Base-by-base conservation (phyloP, 371 early-diverging fungal species). In the Mucor circinelloides region DNA sequence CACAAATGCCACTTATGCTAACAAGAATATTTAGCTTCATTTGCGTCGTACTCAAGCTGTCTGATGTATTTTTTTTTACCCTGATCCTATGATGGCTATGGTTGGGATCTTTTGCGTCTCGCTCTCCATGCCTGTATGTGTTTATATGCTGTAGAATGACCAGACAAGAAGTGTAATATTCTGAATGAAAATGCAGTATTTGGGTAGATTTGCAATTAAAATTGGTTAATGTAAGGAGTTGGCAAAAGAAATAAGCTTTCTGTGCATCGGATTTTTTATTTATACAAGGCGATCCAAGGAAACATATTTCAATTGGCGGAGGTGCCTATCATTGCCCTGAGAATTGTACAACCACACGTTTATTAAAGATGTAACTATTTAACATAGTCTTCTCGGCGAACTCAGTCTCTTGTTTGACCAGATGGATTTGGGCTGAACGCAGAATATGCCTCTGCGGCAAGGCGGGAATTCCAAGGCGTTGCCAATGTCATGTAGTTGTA, bases 1-100 rank as follows among this genome's bases (percentile, higher is more conserved):
- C 84, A 70, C 84, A 82, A 19, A 89, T 71, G 15, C 89, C 89
- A 13, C 85, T 81, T 69, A 85, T 81, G 27, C 90, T 85, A 67
- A 9, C 9, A 19, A 7, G 21, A n/a, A n/a, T n/a, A 17, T 25
- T 31, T 31, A 28, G 15, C n/a, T 6, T 0, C 17, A 36, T 17
- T 17, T n/a, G n/a, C n/a, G n/a, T n/a, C n/a, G n/a, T n/a, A n/a
- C n/a, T n/a, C n/a, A n/a, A n/a, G n/a, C n/a, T n/a, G n/a, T n/a
- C n/a, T n/a, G n/a, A n/a, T n/a, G n/a, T n/a, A n/a, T n/a, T n/a
- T n/a, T n/a, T n/a, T n/a, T 17, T 40, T 57, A 57, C 57, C 57
- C 57, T 15, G 57, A 57, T 2, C 57, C 57, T 31, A 57, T 57
- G 9, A 57, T 57, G 4, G 57, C 57, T 46, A 46, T 46, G 2